Evolutionary conservation across 208 protist species (phyloP).

Genomic region (Acanthamoeba castellanii): DNA sequence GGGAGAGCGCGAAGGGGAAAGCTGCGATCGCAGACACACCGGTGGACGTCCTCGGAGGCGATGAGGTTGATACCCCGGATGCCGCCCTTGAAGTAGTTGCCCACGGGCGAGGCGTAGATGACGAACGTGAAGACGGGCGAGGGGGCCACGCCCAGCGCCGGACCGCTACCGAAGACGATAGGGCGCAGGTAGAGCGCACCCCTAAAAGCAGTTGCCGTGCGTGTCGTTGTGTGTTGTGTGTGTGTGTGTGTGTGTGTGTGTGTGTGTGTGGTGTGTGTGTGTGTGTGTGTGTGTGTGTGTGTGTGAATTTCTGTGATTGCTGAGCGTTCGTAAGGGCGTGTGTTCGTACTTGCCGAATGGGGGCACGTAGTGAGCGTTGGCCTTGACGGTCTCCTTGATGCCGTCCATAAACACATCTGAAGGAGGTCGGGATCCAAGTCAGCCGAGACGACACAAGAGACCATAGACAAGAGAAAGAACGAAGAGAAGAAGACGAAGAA

Average conservation of each 20-base stretch:
- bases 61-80: constrained; percentile 51
- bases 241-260: background rate
- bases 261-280: background rate
- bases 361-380: constrained; percentile 59
- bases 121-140: constrained; percentile 70
- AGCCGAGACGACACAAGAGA: background rate
- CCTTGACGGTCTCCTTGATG: constrained; percentile 30
- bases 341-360: constrained; percentile 55
- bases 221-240: no score
- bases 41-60: constrained; percentile 36
- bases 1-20: background rate
- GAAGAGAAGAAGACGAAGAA: background rate
- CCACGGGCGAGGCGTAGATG: constrained; percentile 74
- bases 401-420: constrained; percentile 63
- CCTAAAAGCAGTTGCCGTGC: background rate
- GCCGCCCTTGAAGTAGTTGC: constrained; percentile 75
- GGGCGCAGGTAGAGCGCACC: constrained; percentile 71
- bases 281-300: background rate
- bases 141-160: constrained; percentile 55
- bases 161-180: constrained; percentile 56
- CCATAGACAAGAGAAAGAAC: background rate
- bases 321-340: no score
- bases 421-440: background rate
- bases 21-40: background rate
- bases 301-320: no score